Percentiles rank a stretch among this genome's conserved stretches.
These are phyloP conservation scores for Scopulariopsis brevicaulis DNA, from an alignment of 2,329 filamentous ascomycete genomes.

Conservation along the genomic window DNA sequence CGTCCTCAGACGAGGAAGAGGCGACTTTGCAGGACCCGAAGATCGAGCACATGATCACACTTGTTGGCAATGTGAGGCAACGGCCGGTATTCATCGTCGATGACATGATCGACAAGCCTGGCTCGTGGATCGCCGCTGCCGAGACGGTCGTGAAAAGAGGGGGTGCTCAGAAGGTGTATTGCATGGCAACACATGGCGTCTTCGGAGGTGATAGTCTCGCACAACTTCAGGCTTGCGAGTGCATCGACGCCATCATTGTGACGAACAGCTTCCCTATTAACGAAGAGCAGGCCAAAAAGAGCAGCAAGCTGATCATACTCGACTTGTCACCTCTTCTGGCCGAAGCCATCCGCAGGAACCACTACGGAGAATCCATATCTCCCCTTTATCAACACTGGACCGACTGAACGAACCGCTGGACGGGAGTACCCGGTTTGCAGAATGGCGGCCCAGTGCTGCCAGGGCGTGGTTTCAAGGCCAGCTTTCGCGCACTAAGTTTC, in stretches of 20 bases:
- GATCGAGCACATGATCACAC: constrained; percentile 87
- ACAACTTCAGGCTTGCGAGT: constrained; percentile 83
- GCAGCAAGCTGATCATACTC: constrained; percentile 77
- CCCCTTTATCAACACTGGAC: constrained; percentile 52
- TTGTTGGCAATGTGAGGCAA: constrained; percentile 89
- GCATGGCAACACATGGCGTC: constrained; percentile 91
- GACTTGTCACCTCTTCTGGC: constrained; percentile 80
- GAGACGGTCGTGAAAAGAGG: constrained; percentile 94
- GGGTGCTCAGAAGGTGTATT: constrained; percentile 86
- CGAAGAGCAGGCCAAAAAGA: constrained; percentile 56
- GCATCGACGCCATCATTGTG: constrained; percentile 87
- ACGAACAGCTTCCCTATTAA: constrained; percentile 95
- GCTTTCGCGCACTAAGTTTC: not conserved
- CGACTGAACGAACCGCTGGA: not conserved
- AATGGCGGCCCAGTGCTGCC: not conserved
- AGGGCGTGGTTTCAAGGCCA: not conserved
- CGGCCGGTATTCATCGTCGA: constrained; percentile 90
- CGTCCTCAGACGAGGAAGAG: constrained; percentile 84
- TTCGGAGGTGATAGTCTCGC: constrained; percentile 85
- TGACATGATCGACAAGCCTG: constrained; percentile 97
- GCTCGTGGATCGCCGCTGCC: constrained; percentile 93
- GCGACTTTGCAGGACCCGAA: constrained; percentile 71
- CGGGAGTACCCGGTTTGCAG: no score
- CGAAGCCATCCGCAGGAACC: constrained; percentile 90
- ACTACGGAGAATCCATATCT: constrained; percentile 81